These are phyloP conservation scores for Malus orientalis DNA, from an alignment of 306 rosid genomes.

Conservation along the genomic window DNA sequence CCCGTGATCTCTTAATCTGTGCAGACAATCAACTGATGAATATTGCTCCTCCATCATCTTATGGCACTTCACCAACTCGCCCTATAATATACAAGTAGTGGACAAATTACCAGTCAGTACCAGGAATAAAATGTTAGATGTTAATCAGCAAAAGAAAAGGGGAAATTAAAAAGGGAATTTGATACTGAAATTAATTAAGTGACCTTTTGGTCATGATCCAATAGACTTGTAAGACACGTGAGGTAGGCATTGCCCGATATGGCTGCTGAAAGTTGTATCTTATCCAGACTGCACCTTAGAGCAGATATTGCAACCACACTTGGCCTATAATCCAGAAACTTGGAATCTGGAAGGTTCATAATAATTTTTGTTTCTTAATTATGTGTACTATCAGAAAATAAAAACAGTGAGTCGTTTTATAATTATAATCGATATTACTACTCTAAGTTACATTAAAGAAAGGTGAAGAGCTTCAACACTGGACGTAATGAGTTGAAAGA, in stretches of 20 bases:
- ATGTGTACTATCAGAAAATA: background rate
- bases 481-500: background rate
- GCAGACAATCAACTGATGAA: background rate
- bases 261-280: background rate
- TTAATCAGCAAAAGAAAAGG: background rate
- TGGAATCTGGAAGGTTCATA: constrained; percentile 19
- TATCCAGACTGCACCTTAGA: constrained; percentile 23
- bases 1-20: background rate
- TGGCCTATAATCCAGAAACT: constrained; percentile 27
- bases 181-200: background rate
- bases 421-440: background rate
- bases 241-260: constrained; percentile 6
- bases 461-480: background rate
- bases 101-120: background rate
- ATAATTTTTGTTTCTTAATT: background rate
- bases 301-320: constrained; percentile 40
- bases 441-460: background rate
- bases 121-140: background rate
- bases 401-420: background rate
- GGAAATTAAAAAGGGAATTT: background rate
- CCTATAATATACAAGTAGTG: constrained; percentile 11
- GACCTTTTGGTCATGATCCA: constrained; percentile 36
- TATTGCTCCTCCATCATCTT: constrained; percentile 25
- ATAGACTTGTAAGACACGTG: constrained; percentile 11
- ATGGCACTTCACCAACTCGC: constrained; percentile 31